Percentiles rank a stretch among this genome's conserved stretches.
Evolutionary conservation across 2,329 filamentous ascomycete species (phyloP).

Genomic region (Orbilia ellipsospora): DNA sequence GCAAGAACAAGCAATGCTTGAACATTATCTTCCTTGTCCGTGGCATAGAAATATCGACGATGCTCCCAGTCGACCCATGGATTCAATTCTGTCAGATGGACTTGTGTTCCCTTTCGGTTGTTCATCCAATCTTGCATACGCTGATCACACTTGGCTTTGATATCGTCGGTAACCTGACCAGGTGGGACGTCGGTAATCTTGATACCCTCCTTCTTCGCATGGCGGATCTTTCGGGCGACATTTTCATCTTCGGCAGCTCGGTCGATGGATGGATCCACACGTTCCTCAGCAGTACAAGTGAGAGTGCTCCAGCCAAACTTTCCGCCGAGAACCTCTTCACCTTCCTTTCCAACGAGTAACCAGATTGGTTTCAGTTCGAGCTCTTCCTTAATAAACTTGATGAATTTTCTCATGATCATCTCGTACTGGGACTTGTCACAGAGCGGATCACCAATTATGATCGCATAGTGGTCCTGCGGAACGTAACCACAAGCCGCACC

Average conservation of each 20-base stretch:
- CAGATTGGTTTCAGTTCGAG: constrained; percentile 81
- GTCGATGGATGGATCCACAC: constrained; percentile 78
- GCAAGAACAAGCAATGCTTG: constrained; percentile 83
- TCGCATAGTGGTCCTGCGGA: constrained; percentile 78
- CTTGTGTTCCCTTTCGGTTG: constrained; percentile 83
- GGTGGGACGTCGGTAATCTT: constrained; percentile 78
- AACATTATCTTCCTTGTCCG: constrained; percentile 77
- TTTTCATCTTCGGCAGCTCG: constrained; percentile 73
- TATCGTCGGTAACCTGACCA: constrained; percentile 69
- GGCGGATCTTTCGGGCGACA: constrained; percentile 79
- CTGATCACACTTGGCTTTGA: constrained; percentile 76
- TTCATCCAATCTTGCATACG: constrained; percentile 82
- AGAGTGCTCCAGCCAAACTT: constrained; percentile 88
- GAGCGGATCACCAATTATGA: constrained; percentile 87
- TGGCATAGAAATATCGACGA: constrained; percentile 84
- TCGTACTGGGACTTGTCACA: constrained; percentile 76
- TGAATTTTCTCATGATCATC: constrained; percentile 65
- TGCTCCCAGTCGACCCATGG: constrained; percentile 88
- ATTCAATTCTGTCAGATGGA: constrained; percentile 88
- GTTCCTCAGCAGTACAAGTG: constrained; percentile 88
- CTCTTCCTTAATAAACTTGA: constrained; percentile 79
- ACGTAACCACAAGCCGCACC: constrained; percentile 89
- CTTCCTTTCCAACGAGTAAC: constrained; percentile 83
- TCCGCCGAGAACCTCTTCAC: constrained; percentile 81
- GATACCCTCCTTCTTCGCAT: constrained; percentile 83